phyloP scores from a whole-genome alignment of 352 stramenopile genomes.

The Phytophthora aleatoria region DNA sequence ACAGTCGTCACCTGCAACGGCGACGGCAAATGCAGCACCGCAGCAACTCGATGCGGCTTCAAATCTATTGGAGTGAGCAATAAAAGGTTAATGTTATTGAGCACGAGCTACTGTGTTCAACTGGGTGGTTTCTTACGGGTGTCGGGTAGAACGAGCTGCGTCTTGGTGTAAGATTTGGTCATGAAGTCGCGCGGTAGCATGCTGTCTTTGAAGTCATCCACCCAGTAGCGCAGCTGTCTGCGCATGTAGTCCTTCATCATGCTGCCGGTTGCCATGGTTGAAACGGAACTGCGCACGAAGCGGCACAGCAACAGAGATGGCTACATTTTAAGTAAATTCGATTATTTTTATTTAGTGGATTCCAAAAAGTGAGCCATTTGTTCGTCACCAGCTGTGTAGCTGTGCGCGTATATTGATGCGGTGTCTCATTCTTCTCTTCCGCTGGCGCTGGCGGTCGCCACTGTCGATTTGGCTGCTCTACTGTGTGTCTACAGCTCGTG shows the following conservation, averaged over 20 bases:
- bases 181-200: constrained; percentile 65
- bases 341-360: not conserved
- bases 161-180: constrained; percentile 50
- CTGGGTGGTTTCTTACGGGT: constrained; percentile 39
- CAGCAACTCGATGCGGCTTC: constrained; percentile 64
- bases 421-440: constrained; percentile 29
- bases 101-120: not conserved
- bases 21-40: constrained; percentile 44
- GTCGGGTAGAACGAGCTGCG: constrained; percentile 52
- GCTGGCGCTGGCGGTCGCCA: not conserved
- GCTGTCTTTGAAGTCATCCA: constrained; percentile 64
- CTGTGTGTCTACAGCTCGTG: not conserved
- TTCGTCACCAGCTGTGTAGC: not conserved
- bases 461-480: constrained; percentile 4
- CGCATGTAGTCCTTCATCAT: constrained; percentile 79
- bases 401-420: not conserved
- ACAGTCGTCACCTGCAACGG: constrained; percentile 60
- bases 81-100: not conserved
- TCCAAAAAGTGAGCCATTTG: constrained; percentile 1
- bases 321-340: constrained; percentile 23
- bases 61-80: constrained; percentile 37
- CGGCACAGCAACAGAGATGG: constrained; percentile 6
- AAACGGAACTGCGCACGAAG: constrained; percentile 19
- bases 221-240: constrained; percentile 68
- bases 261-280: constrained; percentile 27